Base-by-base conservation (phyloP, 2,329 filamentous ascomycete species). In the Lasiodiplodia gonubiensis region DNA sequence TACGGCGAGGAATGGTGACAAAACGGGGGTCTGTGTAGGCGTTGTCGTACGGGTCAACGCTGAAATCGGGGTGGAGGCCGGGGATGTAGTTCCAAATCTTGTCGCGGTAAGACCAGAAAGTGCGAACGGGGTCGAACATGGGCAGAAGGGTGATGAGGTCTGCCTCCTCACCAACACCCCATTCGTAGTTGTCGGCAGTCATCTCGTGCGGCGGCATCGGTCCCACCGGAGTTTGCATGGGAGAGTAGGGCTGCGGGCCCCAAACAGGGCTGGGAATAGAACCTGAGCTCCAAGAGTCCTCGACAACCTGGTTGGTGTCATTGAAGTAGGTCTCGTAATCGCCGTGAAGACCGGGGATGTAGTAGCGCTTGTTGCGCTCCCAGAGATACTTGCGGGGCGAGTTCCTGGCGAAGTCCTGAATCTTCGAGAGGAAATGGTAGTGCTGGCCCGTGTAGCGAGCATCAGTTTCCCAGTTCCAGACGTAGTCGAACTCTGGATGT, bases 61-160 rank as follows among this genome's bases (percentile, higher is more conserved):
- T 96, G 71, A 97, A 92, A 76, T 97, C 91, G 66, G 94, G 90
- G 6, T 94, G 88, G 21, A 90, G 81, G 70, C 74, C 74, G 2
- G 80, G 78, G 48, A 81, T 72, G 76, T 80, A 84, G 73, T 83
- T 83, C 80, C 80, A 84, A 74, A 84, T 82, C 65, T 83, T 82
- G 74, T 83, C 78, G 53, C 80, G 80, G 75, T 80, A 82, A 23
- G 78, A 78, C 94, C 94, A 98, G 0, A 88, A 92, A 0, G 94
- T 97, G 69, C 91, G 89, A 46, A 92, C 89, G 0, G 94, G 94
- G 75, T 98, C 91, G 80, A 94, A 98, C 70, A 98, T 89, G 11
- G 94, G 94, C 75, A 94, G 95, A 69, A 98, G 88, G 0, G 93
- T 92, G 75, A 98, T 94, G 71, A 96, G 87, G 77, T 98, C 94